A percentile compares a stretch with the other conserved stretches of the same genome.
These are phyloP conservation scores for Termitomyces sp. DNA, from an alignment of 768 basidiomycete genomes.

Conservation along the genomic window DNA sequence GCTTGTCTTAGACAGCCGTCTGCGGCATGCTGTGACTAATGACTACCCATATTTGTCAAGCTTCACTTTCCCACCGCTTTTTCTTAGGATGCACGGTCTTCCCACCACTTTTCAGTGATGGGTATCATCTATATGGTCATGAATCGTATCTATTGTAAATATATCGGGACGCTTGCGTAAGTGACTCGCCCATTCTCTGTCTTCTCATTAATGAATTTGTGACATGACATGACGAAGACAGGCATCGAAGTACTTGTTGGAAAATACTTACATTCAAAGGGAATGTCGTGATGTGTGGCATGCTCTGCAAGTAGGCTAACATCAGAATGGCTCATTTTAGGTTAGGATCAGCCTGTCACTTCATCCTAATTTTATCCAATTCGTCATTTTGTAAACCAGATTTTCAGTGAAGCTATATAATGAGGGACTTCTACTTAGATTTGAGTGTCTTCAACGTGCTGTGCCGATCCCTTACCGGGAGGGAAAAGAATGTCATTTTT, in stretches of 20 bases:
- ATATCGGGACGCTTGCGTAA: background rate
- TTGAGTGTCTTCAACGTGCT: too few species aligned
- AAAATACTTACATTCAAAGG: too few species aligned
- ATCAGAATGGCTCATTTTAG: too few species aligned
- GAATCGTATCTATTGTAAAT: background rate
- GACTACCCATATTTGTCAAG: background rate
- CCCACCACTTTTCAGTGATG: background rate
- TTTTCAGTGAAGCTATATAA: too few species aligned
- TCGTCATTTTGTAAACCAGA: too few species aligned
- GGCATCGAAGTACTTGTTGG: background rate
- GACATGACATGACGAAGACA: background rate
- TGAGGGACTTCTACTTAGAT: too few species aligned
- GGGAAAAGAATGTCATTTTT: too few species aligned
- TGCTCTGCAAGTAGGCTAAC: too few species aligned
- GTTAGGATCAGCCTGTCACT: too few species aligned
- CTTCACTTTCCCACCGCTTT: background rate
- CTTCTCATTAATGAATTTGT: background rate
- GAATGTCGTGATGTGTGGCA: too few species aligned
- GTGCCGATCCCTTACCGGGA: too few species aligned
- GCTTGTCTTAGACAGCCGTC: background rate
- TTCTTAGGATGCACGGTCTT: background rate
- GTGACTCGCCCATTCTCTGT: background rate
- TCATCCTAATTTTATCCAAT: too few species aligned
- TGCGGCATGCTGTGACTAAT: background rate
- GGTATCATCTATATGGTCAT: background rate